Base-by-base conservation (phyloP, 345 rosid genomes). In the Luvunga scandens region DNA sequence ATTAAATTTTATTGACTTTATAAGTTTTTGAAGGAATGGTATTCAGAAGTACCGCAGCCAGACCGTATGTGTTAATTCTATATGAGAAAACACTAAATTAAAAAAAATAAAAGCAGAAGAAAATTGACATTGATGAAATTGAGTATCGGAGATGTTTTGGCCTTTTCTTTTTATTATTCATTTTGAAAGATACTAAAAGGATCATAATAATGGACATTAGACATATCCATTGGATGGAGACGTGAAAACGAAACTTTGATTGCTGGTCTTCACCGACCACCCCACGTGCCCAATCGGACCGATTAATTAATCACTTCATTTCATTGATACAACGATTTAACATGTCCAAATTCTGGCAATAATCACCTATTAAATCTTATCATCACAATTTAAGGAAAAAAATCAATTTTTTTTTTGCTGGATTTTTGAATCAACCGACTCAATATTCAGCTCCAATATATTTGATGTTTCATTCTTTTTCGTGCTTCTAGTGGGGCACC, bases 261-360 rank as follows among this genome's bases (percentile, higher is more conserved):
- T 75, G 70, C 33, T 27, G 39, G 30, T 60, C 59, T 45, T 27
- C 30, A 63, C 70, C 77, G 77, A 75, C 70, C 77, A 73, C 77
- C 77, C 60, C 77, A 75, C 70, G 69, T 75, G 77, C 9, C 45
- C 28, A 42, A 62, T 63, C 77, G 63, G 60, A 75, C 69, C 45
- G 42, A 28, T 31, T 64, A 62, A 21, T 31, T 56, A 63, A 63
- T 74, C 57, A 42, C 77, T 25, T n/a, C 66, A 57, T 16, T 33
- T 18, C 50, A 12, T 38, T 28, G 60, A 27, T 62, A 24, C 12
- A 14, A 13, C 36, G 33, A 24, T 59, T n/a, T 72, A 57, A 22
- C 16, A 12, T 2, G 12, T 13, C 34, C 22, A 28, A n/a, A 36
- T 59, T 59, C 53, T 42, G 24, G 24, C 31, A 5, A 68, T 22